These are phyloP conservation scores for Luvunga scandens DNA, from an alignment of 345 rosid species.

Conservation along the genomic window DNA sequence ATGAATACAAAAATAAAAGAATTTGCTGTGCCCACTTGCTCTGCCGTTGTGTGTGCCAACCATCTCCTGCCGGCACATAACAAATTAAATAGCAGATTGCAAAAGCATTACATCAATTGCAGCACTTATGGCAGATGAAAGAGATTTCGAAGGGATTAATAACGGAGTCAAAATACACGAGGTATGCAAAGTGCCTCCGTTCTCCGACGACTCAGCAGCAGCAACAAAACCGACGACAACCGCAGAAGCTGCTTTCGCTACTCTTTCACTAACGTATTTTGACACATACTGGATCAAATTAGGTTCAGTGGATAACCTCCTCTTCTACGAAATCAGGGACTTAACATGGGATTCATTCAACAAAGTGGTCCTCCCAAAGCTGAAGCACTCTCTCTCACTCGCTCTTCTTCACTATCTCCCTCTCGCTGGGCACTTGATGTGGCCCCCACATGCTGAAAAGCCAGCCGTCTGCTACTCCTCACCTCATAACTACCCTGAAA, in stretches of 20 bases:
- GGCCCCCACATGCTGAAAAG: conserved; percentile 19
- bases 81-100: too few relatives aligned
- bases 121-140: too few relatives aligned
- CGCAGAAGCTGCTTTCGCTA: not conserved
- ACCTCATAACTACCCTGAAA: not conserved
- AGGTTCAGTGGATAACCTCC: conserved; percentile 25
- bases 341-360: conserved; percentile 24
- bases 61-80: too few relatives aligned
- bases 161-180: too few relatives aligned
- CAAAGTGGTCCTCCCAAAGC: conserved; percentile 34
- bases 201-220: too few relatives aligned
- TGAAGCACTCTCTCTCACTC: conserved; percentile 37
- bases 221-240: too few relatives aligned
- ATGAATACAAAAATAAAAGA: too few relatives aligned
- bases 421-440: conserved; percentile 27
- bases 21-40: too few relatives aligned
- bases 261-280: conserved; percentile 28
- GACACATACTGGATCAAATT: conserved; percentile 29
- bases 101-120: too few relatives aligned
- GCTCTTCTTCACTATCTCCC: conserved; percentile 36
- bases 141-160: too few relatives aligned
- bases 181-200: too few relatives aligned
- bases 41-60: too few relatives aligned
- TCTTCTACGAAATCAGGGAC: conserved; percentile 27
- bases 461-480: conserved; percentile 23